Base-by-base conservation (phyloP, 441 rosid species). In the Eutrema salsugineum region DNA sequence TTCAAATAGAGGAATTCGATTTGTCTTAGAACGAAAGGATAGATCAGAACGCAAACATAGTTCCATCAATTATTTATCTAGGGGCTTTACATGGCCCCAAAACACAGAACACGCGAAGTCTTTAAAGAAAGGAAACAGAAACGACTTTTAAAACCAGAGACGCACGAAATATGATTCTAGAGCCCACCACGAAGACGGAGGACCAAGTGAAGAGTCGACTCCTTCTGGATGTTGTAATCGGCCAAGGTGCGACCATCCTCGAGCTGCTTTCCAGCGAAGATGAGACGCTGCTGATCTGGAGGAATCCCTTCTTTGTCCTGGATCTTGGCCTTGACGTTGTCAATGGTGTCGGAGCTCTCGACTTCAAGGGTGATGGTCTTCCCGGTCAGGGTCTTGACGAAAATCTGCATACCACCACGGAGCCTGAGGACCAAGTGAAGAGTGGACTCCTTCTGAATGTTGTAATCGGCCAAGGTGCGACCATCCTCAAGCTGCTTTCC, bases 231-330 rank as follows among this genome's bases (percentile, higher is more conserved):
- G 60, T 84, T 86, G 57, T 84, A 86, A 20, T 84, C 85, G 0
- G 90, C 90, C 24, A 86, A 3, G 0, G 88, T 86, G 33, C 86
- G 69, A 2, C 90, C 90, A 63, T 86, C 86, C 71, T 86, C 90
- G 12, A 86, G 73, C 77, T 86, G 90, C 17, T 86, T 86, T 1
- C 90, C 90, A n/a, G 88, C 88, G 51, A 86, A 86, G 60, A 86
- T 86, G 54, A 86, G 60, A 63, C 87, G 71, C 64, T 86, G 90
- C 81, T 86, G 86, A 68, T 86, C 89, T 2, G 87, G 87, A 0
- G 87, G 87, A 6, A 86, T 86, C 0, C 87, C 89, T 27, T 85
- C 91, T 77, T 86, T 86, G 50, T 86, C 91, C 43, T 86, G 91
- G 33, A 86, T 86, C 61, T 86, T 86, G 0, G 88, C 84, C 74